Conservation (phyloP, 2,329 filamentous ascomycete species). For the Talaromyces islandicus region DNA sequence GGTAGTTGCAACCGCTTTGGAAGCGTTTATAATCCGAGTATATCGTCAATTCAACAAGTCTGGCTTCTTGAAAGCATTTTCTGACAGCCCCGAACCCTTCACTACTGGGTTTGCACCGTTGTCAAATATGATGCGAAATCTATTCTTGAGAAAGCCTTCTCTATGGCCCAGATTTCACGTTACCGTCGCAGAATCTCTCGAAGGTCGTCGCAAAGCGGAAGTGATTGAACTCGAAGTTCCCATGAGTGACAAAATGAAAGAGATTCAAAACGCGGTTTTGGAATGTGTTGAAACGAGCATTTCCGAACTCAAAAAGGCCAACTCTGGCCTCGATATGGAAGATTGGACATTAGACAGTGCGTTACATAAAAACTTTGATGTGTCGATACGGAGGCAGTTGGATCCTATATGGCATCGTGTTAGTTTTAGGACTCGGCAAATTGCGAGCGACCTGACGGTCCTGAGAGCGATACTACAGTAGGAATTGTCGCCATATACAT, state of each 20-base stretch:
- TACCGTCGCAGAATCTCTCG: slow-evolving; percentile 78
- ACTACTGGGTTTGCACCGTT: slow-evolving; percentile 82
- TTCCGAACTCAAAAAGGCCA: slow-evolving; percentile 84
- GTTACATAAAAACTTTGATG: slow-evolving; percentile 85
- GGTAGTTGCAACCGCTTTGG: slow-evolving; percentile 76
- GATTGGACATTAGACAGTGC: slow-evolving; percentile 96
- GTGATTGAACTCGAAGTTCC: slow-evolving; percentile 94
- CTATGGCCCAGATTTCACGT: slow-evolving; percentile 93
- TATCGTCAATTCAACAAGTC: slow-evolving; percentile 91
- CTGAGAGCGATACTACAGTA: slow-evolving; percentile 76
- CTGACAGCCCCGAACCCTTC: slow-evolving; percentile 87
- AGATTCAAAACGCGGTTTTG: slow-evolving; percentile 89
- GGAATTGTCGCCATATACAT: slow-evolving; percentile 10
- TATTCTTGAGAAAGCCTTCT: slow-evolving; percentile 83
- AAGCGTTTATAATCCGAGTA: slow-evolving; percentile 91
- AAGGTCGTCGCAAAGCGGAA: slow-evolving; percentile 88
- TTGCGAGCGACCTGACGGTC: slow-evolving; percentile 81
- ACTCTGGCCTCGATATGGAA: slow-evolving; percentile 85
- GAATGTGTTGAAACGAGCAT: slow-evolving; percentile 96
- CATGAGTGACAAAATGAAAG: slow-evolving; percentile 90
- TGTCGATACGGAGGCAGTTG: slow-evolving; percentile 78
- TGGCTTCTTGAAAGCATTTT: slow-evolving; percentile 94
- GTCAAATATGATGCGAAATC: slow-evolving; percentile 81
- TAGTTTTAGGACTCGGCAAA: slow-evolving; percentile 90
- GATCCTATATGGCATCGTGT: slow-evolving; percentile 97